These are phyloP conservation scores for Corrigiola litoralis DNA, from an alignment of 179 eudicot species.

Conservation along the genomic window DNA sequence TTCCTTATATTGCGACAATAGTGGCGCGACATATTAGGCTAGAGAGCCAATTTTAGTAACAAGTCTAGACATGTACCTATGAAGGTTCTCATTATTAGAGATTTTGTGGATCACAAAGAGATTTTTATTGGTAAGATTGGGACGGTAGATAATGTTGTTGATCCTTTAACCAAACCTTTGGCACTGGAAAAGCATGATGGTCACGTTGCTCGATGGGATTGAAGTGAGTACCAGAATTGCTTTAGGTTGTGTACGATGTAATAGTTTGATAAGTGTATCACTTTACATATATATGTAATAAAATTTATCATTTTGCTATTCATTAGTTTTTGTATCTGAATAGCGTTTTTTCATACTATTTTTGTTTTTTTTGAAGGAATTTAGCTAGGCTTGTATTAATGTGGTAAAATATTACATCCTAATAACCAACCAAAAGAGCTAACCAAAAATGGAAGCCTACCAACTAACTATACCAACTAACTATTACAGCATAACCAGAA, in stretches of 20 bases:
- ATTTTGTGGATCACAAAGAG: neutral
- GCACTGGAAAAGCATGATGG: neutral
- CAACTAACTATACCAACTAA: too few species aligned
- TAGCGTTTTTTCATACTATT: too few species aligned
- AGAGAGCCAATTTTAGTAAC: neutral
- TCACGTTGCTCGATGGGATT: neutral
- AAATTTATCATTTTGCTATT: neutral
- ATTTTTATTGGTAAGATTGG: neutral
- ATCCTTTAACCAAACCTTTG: neutral
- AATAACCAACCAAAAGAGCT: too few species aligned
- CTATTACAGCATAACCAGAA: too few species aligned
- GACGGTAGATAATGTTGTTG: neutral
- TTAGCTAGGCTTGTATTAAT: too few species aligned
- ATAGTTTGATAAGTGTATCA: neutral
- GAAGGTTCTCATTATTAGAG: neutral
- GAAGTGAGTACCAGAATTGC: neutral
- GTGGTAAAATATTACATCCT: too few species aligned
- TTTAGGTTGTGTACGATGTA: neutral
- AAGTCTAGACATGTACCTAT: slow-evolving; percentile 13
- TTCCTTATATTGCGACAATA: neutral
- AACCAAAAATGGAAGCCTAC: too few species aligned
- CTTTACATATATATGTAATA: too few species aligned
- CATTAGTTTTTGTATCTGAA: too few species aligned
- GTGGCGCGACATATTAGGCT: neutral
- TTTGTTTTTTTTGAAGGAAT: too few species aligned